Evolutionary conservation across 768 basidiomycete species (phyloP), one percentile per base, ranked within the genome.

Genomic region (Boletus rubescentipes): DNA sequence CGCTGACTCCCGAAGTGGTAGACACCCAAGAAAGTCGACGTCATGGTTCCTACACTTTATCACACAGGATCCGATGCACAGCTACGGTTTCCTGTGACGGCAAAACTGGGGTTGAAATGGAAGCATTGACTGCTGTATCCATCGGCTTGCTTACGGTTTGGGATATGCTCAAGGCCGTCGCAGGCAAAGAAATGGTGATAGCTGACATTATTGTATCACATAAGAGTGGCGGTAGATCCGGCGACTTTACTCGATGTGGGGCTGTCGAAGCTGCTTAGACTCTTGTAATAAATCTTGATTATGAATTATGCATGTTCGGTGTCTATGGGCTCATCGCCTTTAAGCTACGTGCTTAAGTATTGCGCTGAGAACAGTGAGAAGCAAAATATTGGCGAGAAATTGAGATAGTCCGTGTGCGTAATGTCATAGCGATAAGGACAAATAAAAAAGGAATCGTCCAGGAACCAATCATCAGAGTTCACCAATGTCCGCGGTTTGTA

Each of bases 101-200:
- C 14, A 85, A 85, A 68, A 92, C 92, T 14, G 89, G 93, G 5
- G 90, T 93, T 18, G 91, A 93, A 74, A 93, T 98, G 89, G 95
- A 97, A 72, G 93, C 93, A 21, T 67, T 95, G 51, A 90, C 86
- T n/a, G 87, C 86, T 21, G 93, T 91, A 9, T 85, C 85, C 2
- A 75, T 89, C 30, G 86, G 85, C 6, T 76, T 91, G 31, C 73
- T 95, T 49, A 91, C 91, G 1, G 84, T 94, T 14, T 96, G 92
- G 89, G 92, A 93, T 65, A 94, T 96, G 93, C 79, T 94, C 30
- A 94, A 95, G 72, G 87, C 88, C 5, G 86, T 92, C 2, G 91
- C 89, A 1, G 93, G 91, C n/a, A 80, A 81, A 66, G 88, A 91
- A 53, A 93, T 96, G 90, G 72, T 81, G 54, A 90, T 97, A 34